Percentiles rank a stretch among this genome's conserved stretches.
Evolutionary conservation across 83 land plant genomes (phyloP).

Genomic region (Thuja plicata): DNA sequence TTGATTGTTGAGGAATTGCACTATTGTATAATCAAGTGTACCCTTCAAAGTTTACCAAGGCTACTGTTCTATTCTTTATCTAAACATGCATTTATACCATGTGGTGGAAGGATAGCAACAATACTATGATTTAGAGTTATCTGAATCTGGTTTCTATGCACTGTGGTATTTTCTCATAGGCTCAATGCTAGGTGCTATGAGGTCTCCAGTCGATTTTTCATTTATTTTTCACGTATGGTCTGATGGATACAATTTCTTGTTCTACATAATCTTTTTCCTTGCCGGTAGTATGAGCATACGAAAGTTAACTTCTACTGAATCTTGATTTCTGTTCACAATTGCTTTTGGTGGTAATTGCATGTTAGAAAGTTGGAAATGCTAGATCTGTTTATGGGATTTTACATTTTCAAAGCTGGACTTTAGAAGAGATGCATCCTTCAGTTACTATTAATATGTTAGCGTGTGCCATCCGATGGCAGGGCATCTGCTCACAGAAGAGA

Average conservation of each 20-base stretch:
- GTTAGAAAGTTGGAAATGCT: not conserved
- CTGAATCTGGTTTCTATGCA: not conserved
- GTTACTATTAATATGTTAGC: not conserved
- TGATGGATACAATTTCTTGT: not conserved
- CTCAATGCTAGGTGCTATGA: not conserved
- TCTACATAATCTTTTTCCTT: not conserved
- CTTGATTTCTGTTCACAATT: not conserved
- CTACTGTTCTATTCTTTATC: not conserved
- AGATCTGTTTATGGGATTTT: not conserved
- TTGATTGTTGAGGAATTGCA: no score
- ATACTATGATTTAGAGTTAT: not conserved
- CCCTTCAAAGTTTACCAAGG: no score
- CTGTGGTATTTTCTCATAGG: not conserved
- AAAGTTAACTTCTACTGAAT: not conserved
- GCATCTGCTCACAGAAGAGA: not conserved
- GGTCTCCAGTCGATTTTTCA: not conserved
- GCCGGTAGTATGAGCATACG: not conserved
- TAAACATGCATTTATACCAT: not conserved
- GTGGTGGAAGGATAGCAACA: not conserved
- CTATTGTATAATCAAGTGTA: not conserved
- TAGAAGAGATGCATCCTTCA: not conserved
- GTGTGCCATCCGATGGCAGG: not conserved
- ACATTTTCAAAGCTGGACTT: not conserved
- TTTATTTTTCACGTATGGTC: not conserved
- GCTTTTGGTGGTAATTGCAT: not conserved